Percentiles rank a stretch among this genome's conserved stretches.
These are phyloP conservation scores for Plasmodium gallinaceum DNA, from an alignment of 169 alveolate species.

Conservation along the genomic window DNA sequence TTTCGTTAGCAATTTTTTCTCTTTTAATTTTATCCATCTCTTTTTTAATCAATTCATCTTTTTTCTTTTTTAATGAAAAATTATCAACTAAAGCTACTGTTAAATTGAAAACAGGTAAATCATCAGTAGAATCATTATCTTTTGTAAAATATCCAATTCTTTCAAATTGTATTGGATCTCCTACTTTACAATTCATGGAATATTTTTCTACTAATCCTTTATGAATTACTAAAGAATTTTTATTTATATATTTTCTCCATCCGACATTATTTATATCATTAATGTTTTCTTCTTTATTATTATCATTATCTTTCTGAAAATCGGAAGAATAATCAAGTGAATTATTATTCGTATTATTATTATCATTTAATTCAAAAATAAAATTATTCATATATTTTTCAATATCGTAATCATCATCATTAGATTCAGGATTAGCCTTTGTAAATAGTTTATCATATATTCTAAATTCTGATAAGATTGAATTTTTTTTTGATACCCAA, in stretches of 20 bases:
- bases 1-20: conserved; percentile 39
- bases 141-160: conserved; percentile 89
- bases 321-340: neutral
- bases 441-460: conserved; percentile 89
- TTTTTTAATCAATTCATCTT: conserved; percentile 40
- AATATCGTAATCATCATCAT: conserved; percentile 18
- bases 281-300: conserved; percentile 79
- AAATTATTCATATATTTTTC: conserved; percentile 14
- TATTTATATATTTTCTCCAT: conserved; percentile 88
- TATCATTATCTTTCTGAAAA: neutral
- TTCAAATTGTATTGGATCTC: conserved; percentile 90
- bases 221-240: conserved; percentile 82
- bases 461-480: conserved; percentile 84
- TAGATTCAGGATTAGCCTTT: conserved; percentile 84
- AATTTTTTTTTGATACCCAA: conserved; percentile 85
- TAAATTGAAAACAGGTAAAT: conserved; percentile 79
- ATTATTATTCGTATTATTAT: neutral
- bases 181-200: conserved; percentile 70
- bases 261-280: conserved; percentile 78
- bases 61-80: conserved; percentile 60
- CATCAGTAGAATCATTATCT: conserved; percentile 85
- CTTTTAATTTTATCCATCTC: conserved; percentile 49
- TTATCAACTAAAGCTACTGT: conserved; percentile 85
- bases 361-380: neutral
- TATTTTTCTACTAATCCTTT: conserved; percentile 79